A percentile compares a stretch with the other conserved stretches of the same genome.
phyloP scores from a whole-genome alignment of 768 basidiomycete genomes.

The Leccinum boreale region DNA sequence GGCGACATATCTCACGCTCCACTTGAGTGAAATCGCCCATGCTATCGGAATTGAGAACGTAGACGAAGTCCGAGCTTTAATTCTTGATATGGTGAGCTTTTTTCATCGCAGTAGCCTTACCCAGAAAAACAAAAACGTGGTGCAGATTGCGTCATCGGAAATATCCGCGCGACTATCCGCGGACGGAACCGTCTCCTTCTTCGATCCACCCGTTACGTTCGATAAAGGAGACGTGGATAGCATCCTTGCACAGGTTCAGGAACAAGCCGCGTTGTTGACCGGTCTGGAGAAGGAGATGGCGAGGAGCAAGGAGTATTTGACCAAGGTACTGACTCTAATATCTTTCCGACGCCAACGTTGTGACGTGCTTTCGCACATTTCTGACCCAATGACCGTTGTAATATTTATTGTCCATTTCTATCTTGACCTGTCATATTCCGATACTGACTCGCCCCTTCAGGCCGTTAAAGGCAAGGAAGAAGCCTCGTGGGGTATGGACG shows the following conservation, averaged over 20 bases:
- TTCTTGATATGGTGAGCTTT: slow-evolving; percentile 68
- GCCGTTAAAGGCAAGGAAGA: slow-evolving; percentile 32
- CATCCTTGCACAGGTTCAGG: slow-evolving; percentile 53
- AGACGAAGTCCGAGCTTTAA: slow-evolving; percentile 53
- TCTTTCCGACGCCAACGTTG: neutral
- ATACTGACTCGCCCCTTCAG: slow-evolving; percentile 9
- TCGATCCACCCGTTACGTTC: slow-evolving; percentile 57
- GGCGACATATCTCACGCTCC: slow-evolving; percentile 76
- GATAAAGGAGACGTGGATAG: slow-evolving; percentile 59
- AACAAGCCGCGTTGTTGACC: slow-evolving; percentile 32
- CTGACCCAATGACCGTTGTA: neutral
- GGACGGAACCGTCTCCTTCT: slow-evolving; percentile 71
- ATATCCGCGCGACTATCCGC: slow-evolving; percentile 67
- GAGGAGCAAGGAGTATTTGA: slow-evolving; percentile 67
- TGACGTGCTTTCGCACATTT: neutral
- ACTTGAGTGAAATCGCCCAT: slow-evolving; percentile 66
- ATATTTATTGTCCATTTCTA: neutral
- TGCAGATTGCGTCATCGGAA: slow-evolving; percentile 66
- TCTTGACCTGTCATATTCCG: neutral
- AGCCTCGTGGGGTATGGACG: slow-evolving; percentile 26
- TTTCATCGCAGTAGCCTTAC: neutral
- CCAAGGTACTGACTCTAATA: slow-evolving; percentile 46
- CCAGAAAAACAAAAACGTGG: neutral
- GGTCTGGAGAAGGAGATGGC: slow-evolving; percentile 37
- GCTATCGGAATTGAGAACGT: slow-evolving; percentile 41